phyloP scores from a whole-genome alignment of 129 eudicot species.

The Mikania micrantha region DNA sequence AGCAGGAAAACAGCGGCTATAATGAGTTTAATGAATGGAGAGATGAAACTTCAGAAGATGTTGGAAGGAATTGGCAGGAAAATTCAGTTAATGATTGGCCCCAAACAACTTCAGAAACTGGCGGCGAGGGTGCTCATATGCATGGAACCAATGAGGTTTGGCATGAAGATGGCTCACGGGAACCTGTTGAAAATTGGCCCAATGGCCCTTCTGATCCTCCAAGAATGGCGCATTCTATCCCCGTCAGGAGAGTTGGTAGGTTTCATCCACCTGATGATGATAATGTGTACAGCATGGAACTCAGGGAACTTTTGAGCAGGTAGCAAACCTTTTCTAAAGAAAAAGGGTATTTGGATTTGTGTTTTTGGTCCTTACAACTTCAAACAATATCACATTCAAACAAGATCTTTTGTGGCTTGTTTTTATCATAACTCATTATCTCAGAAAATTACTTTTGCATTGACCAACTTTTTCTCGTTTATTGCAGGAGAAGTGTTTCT shows the following conservation, averaged over 20 bases:
- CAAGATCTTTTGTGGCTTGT: background rate
- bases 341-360: background rate
- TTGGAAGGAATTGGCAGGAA: slow-evolving; percentile 48
- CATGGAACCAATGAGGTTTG: slow-evolving; percentile 49
- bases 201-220: slow-evolving; percentile 68
- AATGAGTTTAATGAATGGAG: slow-evolving; percentile 53
- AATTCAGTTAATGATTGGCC: slow-evolving; percentile 48
- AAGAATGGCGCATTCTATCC: slow-evolving; percentile 54
- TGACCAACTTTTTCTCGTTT: background rate
- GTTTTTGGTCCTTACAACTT: background rate
- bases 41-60: slow-evolving; percentile 35
- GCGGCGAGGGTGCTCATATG: slow-evolving; percentile 34
- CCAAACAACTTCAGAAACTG: slow-evolving; percentile 39
- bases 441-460: background rate
- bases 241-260: slow-evolving; percentile 59
- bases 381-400: background rate
- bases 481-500: slow-evolving; percentile 93
- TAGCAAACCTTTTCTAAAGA: slow-evolving; percentile 10
- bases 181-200: slow-evolving; percentile 63
- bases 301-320: slow-evolving; percentile 98
- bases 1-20: slow-evolving; percentile 30
- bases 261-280: slow-evolving; percentile 98
- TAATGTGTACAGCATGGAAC: slow-evolving; percentile 97
- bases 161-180: slow-evolving; percentile 58
- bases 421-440: background rate